Conservation (phyloP, 2,329 filamentous ascomycete genomes). For the Moelleriella libera region DNA sequence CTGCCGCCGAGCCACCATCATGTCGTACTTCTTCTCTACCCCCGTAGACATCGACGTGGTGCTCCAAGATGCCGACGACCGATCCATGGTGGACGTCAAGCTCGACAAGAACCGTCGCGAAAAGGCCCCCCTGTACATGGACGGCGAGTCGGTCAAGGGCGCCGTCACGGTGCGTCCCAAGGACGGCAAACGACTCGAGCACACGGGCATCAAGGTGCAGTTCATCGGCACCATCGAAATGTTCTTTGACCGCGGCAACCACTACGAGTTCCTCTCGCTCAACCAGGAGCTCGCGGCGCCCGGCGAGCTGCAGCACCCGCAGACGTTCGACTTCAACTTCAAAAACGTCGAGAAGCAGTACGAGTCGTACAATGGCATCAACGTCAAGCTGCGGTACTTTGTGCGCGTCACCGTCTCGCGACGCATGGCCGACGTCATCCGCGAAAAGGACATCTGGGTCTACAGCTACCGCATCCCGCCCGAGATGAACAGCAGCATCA, state of each 20-base stretch:
- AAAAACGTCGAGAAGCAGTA: conserved; percentile 99
- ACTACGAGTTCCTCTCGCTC: conserved; percentile 96
- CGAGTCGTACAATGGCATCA: conserved; percentile 99
- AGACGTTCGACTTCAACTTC: conserved; percentile 99
- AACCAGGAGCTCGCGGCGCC: conserved; percentile 94
- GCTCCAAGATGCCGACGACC: conserved; percentile 86
- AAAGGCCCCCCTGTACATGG: conserved; percentile 93
- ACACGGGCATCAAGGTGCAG: conserved; percentile 98
- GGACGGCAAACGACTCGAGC: conserved; percentile 93
- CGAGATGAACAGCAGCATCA: conserved; percentile 96
- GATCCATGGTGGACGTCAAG: conserved; percentile 93
- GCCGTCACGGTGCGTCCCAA: conserved; percentile 90
- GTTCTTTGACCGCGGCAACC: conserved; percentile 98
- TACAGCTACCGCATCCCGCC: conserved; percentile 97
- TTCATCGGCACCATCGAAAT: conserved; percentile 99
- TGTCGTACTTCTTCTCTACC: conserved; percentile 98
- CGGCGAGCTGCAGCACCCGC: conserved; percentile 94
- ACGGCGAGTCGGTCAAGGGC: conserved; percentile 96
- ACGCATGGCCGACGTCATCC: conserved; percentile 93
- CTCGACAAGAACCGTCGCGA: conserved; percentile 96
- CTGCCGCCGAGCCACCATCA: too few relatives aligned
- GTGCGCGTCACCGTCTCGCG: conserved; percentile 91
- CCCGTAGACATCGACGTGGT: conserved; percentile 98
- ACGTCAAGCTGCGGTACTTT: conserved; percentile 97
- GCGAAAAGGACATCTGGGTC: conserved; percentile 99